Percentiles rank a stretch among this genome's conserved stretches.
phyloP scores from a whole-genome alignment of 306 rosid genomes.

The Hippophae gyantsensis region DNA sequence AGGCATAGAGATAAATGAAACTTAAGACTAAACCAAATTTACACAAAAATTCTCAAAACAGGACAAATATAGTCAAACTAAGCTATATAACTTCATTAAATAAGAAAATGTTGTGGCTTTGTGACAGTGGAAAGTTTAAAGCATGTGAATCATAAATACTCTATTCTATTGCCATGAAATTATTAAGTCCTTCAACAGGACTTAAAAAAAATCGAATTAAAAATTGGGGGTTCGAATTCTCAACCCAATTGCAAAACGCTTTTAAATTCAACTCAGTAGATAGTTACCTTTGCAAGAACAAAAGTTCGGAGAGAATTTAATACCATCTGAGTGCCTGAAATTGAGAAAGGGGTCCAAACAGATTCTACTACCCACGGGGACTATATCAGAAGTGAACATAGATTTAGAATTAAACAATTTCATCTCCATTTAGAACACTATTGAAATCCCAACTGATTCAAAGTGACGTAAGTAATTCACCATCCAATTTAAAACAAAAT shows the following conservation, averaged over 20 bases:
- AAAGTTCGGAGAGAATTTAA: constrained; percentile 31
- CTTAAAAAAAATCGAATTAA: background rate
- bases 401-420: constrained; percentile 37
- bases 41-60: background rate
- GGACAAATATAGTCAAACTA: background rate
- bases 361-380: constrained; percentile 25
- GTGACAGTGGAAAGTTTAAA: background rate
- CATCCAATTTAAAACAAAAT: constrained; percentile 10
- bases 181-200: background rate
- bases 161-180: background rate
- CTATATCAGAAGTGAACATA: constrained; percentile 37
- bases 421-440: constrained; percentile 44
- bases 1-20: background rate
- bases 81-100: background rate
- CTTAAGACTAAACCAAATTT: background rate
- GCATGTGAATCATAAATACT: background rate
- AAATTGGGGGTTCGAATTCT: background rate
- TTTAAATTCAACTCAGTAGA: background rate
- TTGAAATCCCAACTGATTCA: constrained; percentile 19
- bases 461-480: constrained; percentile 13
- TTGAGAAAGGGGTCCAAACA: constrained; percentile 23
- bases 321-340: constrained; percentile 28
- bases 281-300: constrained; percentile 46
- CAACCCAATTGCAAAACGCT: background rate
- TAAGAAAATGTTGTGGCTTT: background rate